Evolutionary conservation across 2,329 filamentous ascomycete genomes (phyloP).

Genomic region (Rhynchosporium graminicola): DNA sequence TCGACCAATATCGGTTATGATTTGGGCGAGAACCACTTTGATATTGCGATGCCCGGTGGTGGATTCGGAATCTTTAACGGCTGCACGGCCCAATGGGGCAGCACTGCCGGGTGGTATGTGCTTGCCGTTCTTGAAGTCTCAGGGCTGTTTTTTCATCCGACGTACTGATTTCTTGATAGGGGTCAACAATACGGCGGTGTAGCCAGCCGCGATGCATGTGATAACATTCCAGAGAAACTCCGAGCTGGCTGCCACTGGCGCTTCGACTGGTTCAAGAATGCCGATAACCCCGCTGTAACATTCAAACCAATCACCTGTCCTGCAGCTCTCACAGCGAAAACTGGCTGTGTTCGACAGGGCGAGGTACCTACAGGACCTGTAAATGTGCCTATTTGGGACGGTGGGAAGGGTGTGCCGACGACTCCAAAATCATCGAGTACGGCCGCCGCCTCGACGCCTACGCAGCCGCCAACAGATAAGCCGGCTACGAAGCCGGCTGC

Average conservation of each 20-base stretch:
- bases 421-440: neutral
- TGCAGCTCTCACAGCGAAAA: constrained; percentile 46
- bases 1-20: constrained; percentile 64
- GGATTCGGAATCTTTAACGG: constrained; percentile 58
- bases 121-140: no score
- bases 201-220: constrained; percentile 46
- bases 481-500: neutral
- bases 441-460: no score
- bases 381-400: constrained; percentile 20
- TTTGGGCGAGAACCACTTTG: constrained; percentile 58
- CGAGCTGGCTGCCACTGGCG: constrained; percentile 53
- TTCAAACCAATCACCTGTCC: constrained; percentile 53
- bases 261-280: constrained; percentile 54
- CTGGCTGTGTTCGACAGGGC: constrained; percentile 42
- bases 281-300: constrained; percentile 49
- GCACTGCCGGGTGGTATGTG: constrained; percentile 42
- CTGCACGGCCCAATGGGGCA: constrained; percentile 52
- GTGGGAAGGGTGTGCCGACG: constrained; percentile 7
- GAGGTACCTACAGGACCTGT: constrained; percentile 32
- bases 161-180: constrained; percentile 29
- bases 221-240: constrained; percentile 46
- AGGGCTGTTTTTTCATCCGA: no score
- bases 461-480: no score
- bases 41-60: constrained; percentile 57
- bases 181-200: constrained; percentile 53